Percentiles rank a stretch among this genome's conserved stretches.
Conservation (phyloP, 345 rosid genomes). For the Pugionium cornutum region DNA sequence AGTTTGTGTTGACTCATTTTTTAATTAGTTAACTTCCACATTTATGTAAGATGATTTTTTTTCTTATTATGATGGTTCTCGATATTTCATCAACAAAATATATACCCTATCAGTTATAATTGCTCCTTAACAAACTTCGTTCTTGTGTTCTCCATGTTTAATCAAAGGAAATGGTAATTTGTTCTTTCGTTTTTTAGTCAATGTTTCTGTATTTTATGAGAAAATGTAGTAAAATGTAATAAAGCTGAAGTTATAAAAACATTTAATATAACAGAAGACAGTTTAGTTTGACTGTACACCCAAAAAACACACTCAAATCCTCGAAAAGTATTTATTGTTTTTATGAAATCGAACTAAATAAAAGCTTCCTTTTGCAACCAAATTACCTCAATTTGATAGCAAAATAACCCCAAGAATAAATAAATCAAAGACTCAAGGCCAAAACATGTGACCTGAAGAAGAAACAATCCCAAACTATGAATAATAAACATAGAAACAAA, state of each 20-base stretch:
- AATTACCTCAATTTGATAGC: constrained; percentile 36
- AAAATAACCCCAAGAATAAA: constrained; percentile 41
- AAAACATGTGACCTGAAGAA: constrained; percentile 37
- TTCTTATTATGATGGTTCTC: not conserved
- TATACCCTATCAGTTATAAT: too few species aligned
- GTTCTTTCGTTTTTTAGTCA: not conserved
- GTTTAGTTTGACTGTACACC: constrained; percentile 27
- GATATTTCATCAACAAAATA: too few species aligned
- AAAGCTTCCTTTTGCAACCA: constrained; percentile 27
- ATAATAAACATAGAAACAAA: not conserved
- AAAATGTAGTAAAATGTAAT: not conserved
- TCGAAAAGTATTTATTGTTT: constrained; percentile 9
- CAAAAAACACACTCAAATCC: constrained; percentile 5
- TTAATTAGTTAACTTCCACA: constrained; percentile 6
- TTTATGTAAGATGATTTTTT: not conserved
- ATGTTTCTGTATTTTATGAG: not conserved
- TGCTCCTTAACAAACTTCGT: too few species aligned
- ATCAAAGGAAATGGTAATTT: too few species aligned
- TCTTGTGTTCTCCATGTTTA: too few species aligned
- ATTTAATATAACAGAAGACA: constrained; percentile 3
- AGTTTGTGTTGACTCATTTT: constrained; percentile 21
- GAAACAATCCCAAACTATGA: constrained; percentile 24
- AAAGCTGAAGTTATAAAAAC: not conserved
- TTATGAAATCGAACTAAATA: constrained; percentile 14
- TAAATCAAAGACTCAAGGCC: constrained; percentile 42